These are phyloP conservation scores for Torulaspora pretoriensis DNA, from an alignment of 1,139 yeast species.

Conservation along the genomic window DNA sequence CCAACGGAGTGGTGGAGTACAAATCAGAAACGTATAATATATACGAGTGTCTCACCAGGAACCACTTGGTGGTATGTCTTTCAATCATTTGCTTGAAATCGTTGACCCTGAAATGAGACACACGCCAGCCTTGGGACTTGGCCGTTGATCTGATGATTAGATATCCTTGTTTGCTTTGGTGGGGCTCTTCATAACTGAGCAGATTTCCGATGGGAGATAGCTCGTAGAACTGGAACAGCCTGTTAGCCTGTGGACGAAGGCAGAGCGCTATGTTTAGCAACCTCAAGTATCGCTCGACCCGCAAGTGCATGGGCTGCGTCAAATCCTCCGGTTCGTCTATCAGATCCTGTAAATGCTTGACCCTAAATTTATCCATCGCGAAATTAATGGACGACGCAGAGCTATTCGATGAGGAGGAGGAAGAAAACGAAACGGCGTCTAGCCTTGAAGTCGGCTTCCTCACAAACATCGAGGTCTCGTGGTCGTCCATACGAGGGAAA, in stretches of 20 bases:
- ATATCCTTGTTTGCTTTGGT: conserved; percentile 85
- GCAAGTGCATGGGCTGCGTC: conserved; percentile 30
- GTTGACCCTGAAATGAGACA: conserved; percentile 76
- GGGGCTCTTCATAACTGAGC: conserved; percentile 76
- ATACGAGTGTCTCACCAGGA: conserved; percentile 77
- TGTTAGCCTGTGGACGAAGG: conserved; percentile 75
- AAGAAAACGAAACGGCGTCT: not conserved
- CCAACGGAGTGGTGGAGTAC: conserved; percentile 81
- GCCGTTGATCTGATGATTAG: conserved; percentile 79
- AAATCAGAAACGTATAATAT: conserved; percentile 82
- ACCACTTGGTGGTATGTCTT: conserved; percentile 91
- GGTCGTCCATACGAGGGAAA: conserved; percentile 33
- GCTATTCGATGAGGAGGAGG: conserved; percentile 10
- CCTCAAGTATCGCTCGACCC: conserved; percentile 60
- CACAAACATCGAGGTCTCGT: conserved; percentile 7
- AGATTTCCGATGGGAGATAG: conserved; percentile 83
- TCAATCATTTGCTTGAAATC: conserved; percentile 82
- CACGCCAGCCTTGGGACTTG: conserved; percentile 91
- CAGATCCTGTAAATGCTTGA: conserved; percentile 33
- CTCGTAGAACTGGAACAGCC: conserved; percentile 81
- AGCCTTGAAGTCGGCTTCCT: conserved; percentile 1
- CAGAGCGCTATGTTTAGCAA: conserved; percentile 56
- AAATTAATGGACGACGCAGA: conserved; percentile 23
- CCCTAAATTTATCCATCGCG: conserved; percentile 23
- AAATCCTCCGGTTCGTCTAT: conserved; percentile 31